Conservation (phyloP, 805 yeast genomes). For the Blastobotrys parvus region DNA sequence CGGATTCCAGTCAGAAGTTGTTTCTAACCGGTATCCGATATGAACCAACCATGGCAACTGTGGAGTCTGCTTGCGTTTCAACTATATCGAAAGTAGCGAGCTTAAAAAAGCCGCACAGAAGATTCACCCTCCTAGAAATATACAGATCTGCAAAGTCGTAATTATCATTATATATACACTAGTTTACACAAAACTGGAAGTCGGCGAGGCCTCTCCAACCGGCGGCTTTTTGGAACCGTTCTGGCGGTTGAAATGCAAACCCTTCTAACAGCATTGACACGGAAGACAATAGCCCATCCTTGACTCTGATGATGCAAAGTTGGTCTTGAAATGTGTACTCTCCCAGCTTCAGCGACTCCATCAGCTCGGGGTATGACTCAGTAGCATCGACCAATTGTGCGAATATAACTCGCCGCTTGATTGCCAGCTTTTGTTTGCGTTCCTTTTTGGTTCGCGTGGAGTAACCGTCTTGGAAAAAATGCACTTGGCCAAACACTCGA, state of each 20-base stretch:
- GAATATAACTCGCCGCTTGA: not conserved
- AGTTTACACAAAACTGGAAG: not conserved
- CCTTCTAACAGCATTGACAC: slow-evolving; percentile 6
- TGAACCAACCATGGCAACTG: no score
- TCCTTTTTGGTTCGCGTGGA: not conserved
- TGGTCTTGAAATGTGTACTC: slow-evolving; percentile 5
- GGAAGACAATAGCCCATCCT: slow-evolving; percentile 5
- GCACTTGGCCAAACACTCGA: slow-evolving; percentile 11
- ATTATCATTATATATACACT: no score
- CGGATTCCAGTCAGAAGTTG: no score
- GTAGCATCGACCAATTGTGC: slow-evolving; percentile 3
- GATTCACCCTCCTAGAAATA: no score
- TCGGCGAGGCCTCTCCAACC: not conserved
- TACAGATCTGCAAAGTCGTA: no score
- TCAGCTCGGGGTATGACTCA: slow-evolving; percentile 1
- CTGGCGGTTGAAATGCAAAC: not conserved
- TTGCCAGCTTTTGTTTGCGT: not conserved
- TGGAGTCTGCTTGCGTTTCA: no score
- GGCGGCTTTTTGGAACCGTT: not conserved
- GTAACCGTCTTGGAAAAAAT: slow-evolving; percentile 9
- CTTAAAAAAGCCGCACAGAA: no score
- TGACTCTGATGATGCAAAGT: slow-evolving; percentile 1
- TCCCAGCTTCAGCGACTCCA: slow-evolving; percentile 1
- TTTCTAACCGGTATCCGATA: no score
- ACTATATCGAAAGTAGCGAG: no score